Evolutionary conservation across 148 eudicot species (phyloP).

Genomic region (Silene conica): DNA sequence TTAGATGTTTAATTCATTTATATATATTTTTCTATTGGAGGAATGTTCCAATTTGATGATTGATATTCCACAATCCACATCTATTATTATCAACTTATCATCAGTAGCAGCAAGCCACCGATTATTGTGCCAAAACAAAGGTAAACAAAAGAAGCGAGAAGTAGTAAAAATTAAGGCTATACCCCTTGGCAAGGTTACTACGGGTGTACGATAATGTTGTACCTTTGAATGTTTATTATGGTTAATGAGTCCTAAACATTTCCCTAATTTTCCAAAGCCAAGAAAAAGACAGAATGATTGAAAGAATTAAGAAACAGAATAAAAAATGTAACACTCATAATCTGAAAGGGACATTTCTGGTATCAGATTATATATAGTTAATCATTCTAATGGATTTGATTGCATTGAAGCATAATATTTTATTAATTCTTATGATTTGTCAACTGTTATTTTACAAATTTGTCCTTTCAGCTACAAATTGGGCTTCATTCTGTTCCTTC

Average conservation of each 20-base stretch:
- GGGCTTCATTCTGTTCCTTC: background rate
- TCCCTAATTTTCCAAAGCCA: background rate
- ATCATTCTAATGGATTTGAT: background rate
- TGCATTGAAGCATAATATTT: background rate
- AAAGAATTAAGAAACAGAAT: background rate
- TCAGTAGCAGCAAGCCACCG: too few relatives aligned
- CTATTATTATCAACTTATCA: too few relatives aligned
- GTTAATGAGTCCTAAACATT: background rate
- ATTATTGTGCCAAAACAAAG: too few relatives aligned
- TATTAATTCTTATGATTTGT: background rate
- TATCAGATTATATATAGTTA: background rate
- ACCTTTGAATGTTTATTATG: too few relatives aligned
- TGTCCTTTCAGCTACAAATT: background rate
- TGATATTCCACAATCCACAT: too few relatives aligned
- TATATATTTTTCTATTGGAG: too few relatives aligned
- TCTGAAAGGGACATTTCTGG: slow-evolving; percentile 3
- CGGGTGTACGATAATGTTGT: too few relatives aligned
- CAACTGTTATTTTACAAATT: background rate
- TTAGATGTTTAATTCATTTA: too few relatives aligned
- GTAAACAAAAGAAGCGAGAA: too few relatives aligned
- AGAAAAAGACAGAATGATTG: background rate
- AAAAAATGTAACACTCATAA: background rate
- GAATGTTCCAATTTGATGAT: too few relatives aligned
- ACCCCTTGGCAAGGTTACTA: too few relatives aligned
- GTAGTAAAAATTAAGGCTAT: too few relatives aligned